Conservation (phyloP, 1,284 basidiomycete genomes). For the Leccinum insolens region DNA sequence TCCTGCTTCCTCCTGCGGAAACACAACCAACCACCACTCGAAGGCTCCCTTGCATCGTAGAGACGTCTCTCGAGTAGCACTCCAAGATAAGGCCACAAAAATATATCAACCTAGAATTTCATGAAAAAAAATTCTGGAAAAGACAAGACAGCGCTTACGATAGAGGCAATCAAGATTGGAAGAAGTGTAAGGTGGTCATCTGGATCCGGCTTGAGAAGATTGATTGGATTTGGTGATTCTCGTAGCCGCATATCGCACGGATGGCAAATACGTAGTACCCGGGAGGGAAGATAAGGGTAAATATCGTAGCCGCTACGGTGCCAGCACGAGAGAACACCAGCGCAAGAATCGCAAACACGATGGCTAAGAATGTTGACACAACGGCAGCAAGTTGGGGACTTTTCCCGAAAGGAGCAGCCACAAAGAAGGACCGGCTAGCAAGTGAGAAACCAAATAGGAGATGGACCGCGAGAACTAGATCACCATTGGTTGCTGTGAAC, state of each 20-base stretch:
- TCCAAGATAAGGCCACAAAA: constrained; percentile 72
- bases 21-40: constrained; percentile 32
- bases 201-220: constrained; percentile 59
- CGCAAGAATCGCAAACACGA: constrained; percentile 72
- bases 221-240: constrained; percentile 57
- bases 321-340: constrained; percentile 52
- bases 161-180: constrained; percentile 62
- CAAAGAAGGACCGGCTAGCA: constrained; percentile 71
- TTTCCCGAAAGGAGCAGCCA: constrained; percentile 69
- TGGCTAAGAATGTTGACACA: constrained; percentile 62
- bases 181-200: constrained; percentile 58
- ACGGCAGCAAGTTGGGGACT: constrained; percentile 77
- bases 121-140: not conserved
- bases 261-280: constrained; percentile 76
- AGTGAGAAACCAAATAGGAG: constrained; percentile 69
- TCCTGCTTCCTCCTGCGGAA: constrained; percentile 22
- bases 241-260: constrained; percentile 67
- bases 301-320: constrained; percentile 56
- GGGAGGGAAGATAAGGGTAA: constrained; percentile 74
- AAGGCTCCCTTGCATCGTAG: constrained; percentile 60
- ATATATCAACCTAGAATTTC: constrained; percentile 56
- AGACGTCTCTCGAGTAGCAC: constrained; percentile 58
- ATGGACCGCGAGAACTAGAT: constrained; percentile 65
- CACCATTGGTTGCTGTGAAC: constrained; percentile 63
- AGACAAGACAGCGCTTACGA: constrained; percentile 45